Evolutionary conservation across 2,329 filamentous ascomycete species (phyloP), one percentile per base, ranked within the genome.

Genomic region (Sporothrix curviconia): DNA sequence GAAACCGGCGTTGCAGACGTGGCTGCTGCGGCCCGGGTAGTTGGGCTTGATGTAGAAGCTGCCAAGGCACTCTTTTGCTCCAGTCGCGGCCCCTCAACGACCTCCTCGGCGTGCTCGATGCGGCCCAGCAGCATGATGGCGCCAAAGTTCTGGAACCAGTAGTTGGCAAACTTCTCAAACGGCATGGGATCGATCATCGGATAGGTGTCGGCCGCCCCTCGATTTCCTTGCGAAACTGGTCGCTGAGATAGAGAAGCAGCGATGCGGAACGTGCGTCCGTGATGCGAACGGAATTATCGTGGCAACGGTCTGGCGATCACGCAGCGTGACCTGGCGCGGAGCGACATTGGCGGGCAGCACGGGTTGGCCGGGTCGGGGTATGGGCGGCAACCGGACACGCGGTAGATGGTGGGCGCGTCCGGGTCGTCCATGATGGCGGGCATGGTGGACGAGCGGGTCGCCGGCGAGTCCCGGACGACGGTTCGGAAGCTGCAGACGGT

Each of bases 31-130:
- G 49, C 91, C 91, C 0, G 91, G 90, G 70, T 95, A 96, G 72
- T 96, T 95, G 49, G 91, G 90, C 74, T 94, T 92, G 78, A 95
- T 89, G 73, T 94, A 95, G 73, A 95, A 95, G 73, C 89, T 95
- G 58, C 91, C 91, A 43, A 96, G 76, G 66, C 90, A 95, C 66
- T 87, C 80, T 67, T n/a, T 85, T 85, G 63, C 84, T 81, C 90
- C 91, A 95, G 71, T 92, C 88, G 63, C 78, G 76, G 71, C 78
- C n/a, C 71, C 72, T 84, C 72, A 64, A 78, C 66, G 59, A 81
- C 71, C 57, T 86, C 83, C 56, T 83, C 64, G 25, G 81, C 74
- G 57, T 78, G 79, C 53, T 83, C 80, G 58, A 92, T 83, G 65
- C 86, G 83, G 57, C 91, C 90, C 42, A 94, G 77, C 22, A 95